phyloP scores from a whole-genome alignment of 140 eudicot species.

The Flaveria floridana region DNA sequence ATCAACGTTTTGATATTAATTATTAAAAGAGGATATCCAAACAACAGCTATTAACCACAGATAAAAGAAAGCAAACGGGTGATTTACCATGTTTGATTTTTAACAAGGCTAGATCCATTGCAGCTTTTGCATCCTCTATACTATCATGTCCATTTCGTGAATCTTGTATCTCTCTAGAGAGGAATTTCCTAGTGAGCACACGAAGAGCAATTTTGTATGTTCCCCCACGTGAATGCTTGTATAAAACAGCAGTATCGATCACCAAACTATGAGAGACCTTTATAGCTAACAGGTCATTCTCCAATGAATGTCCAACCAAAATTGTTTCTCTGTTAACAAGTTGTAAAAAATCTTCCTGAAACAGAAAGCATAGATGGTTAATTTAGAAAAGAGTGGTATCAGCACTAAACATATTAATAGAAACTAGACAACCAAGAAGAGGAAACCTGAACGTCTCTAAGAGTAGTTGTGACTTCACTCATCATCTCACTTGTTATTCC shows the following conservation, averaged over 20 bases:
- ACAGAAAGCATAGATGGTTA: slow-evolving; percentile 24
- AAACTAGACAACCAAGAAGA: background rate
- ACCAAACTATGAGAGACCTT: slow-evolving; percentile 74
- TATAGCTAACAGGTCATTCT: slow-evolving; percentile 83
- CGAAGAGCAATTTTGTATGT: slow-evolving; percentile 87
- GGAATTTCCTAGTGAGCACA: slow-evolving; percentile 69
- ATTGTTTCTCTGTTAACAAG: slow-evolving; percentile 74
- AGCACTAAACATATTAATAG: background rate
- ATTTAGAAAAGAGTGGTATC: slow-evolving; percentile 10
- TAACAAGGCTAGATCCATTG: slow-evolving; percentile 81
- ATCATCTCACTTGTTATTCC: slow-evolving; percentile 92
- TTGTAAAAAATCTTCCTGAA: slow-evolving; percentile 73
- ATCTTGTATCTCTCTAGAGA: slow-evolving; percentile 75
- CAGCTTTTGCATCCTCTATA: slow-evolving; percentile 88
- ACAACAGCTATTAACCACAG: background rate
- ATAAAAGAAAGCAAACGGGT: slow-evolving; percentile 10
- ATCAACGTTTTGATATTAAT: background rate
- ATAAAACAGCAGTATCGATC: slow-evolving; percentile 85
- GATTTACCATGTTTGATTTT: slow-evolving; percentile 68
- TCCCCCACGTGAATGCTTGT: slow-evolving; percentile 84
- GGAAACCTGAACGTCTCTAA: slow-evolving; percentile 79
- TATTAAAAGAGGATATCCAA: background rate
- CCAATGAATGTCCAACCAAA: slow-evolving; percentile 95
- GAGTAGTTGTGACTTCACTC: slow-evolving; percentile 82
- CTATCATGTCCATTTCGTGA: slow-evolving; percentile 93